phyloP scores from a whole-genome alignment of 306 rosid species.

The Glycine soja region DNA sequence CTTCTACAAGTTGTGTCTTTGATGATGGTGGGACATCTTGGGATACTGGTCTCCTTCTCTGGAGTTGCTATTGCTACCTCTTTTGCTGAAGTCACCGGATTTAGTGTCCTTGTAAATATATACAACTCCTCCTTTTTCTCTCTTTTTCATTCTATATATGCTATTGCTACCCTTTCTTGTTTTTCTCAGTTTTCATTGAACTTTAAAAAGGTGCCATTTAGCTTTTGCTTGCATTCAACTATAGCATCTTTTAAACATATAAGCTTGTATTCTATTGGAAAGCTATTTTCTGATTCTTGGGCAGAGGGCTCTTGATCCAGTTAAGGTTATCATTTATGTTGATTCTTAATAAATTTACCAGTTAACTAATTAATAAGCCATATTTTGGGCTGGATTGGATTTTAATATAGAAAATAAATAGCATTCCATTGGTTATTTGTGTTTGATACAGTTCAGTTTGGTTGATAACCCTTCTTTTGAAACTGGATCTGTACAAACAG shows the following conservation, averaged over 20 bases:
- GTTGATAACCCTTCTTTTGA: constrained; percentile 1
- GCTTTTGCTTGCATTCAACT: neutral
- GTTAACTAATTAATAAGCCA: neutral
- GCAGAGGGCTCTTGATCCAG: constrained; percentile 5
- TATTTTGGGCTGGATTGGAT: neutral
- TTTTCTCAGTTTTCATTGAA: neutral
- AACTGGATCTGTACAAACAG: constrained; percentile 5
- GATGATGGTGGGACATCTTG: constrained; percentile 63
- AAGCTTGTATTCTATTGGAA: neutral
- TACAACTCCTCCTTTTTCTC: neutral
- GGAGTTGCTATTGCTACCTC: constrained; percentile 63
- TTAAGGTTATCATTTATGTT: neutral
- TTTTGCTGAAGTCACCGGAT: constrained; percentile 61
- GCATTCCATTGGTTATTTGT: neutral
- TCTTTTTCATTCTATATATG: neutral
- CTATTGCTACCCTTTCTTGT: neutral
- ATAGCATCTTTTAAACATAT: neutral
- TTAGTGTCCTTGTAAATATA: constrained; percentile 56
- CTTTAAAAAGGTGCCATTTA: neutral
- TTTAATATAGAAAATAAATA: neutral
- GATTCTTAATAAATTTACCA: neutral
- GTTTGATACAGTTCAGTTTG: neutral
- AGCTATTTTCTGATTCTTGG: neutral
- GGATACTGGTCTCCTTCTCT: constrained; percentile 52
- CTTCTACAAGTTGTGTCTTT: constrained; percentile 62